Conservation (phyloP, 2,329 filamentous ascomycete genomes). For the Neonectria punicea region DNA sequence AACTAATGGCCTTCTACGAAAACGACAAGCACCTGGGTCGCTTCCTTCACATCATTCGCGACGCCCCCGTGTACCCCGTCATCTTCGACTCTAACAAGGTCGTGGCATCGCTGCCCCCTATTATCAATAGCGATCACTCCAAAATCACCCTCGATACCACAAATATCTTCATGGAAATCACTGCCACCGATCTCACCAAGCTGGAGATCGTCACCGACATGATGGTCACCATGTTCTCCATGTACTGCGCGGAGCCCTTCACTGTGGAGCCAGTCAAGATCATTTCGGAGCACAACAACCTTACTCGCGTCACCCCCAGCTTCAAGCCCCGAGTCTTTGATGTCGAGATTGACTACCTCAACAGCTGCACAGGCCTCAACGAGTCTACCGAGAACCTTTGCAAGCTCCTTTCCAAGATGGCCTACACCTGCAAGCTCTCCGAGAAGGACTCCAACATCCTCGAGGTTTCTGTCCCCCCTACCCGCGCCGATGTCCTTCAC, state of each 20-base stretch:
- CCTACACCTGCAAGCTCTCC: slow-evolving; percentile 82
- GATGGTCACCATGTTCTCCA: slow-evolving; percentile 96
- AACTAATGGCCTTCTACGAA: slow-evolving; percentile 96
- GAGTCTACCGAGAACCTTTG: slow-evolving; percentile 81
- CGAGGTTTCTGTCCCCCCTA: slow-evolving; percentile 86
- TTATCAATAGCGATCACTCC: slow-evolving; percentile 97
- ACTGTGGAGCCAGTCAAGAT: slow-evolving; percentile 95
- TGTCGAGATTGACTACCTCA: slow-evolving; percentile 93
- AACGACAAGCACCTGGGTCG: slow-evolving; percentile 91
- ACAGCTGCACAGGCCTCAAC: slow-evolving; percentile 86
- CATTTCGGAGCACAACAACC: slow-evolving; percentile 88
- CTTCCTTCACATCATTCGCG: slow-evolving; percentile 93
- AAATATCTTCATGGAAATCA: slow-evolving; percentile 97
- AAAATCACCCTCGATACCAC: slow-evolving; percentile 93
- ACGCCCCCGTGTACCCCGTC: slow-evolving; percentile 93
- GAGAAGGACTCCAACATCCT: slow-evolving; percentile 74
- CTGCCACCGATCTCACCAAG: slow-evolving; percentile 95
- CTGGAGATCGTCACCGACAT: slow-evolving; percentile 96
- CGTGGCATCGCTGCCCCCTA: slow-evolving; percentile 94
- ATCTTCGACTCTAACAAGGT: slow-evolving; percentile 89
- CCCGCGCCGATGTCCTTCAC: slow-evolving; percentile 93
- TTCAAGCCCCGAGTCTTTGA: slow-evolving; percentile 80
- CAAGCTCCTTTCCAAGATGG: slow-evolving; percentile 88
- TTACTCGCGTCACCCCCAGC: slow-evolving; percentile 83
- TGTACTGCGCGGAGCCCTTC: slow-evolving; percentile 88